A percentile compares a stretch with the other conserved stretches of the same genome.
phyloP scores from a whole-genome alignment of 805 yeast species.

The Priceomyces haplophilus region DNA sequence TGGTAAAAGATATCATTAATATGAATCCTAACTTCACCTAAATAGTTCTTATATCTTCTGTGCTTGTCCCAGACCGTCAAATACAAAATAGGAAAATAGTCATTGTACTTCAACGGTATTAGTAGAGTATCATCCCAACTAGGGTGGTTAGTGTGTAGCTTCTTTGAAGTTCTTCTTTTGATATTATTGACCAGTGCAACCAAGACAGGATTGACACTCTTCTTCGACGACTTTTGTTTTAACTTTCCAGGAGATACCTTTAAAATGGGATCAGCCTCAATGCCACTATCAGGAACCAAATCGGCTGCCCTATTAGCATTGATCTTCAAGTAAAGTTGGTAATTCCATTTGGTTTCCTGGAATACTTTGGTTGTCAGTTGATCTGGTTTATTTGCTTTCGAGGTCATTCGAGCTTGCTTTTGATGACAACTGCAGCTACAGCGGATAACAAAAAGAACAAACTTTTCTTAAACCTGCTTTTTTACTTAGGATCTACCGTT shows the following conservation, averaged over 20 bases:
- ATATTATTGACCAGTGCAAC: slow-evolving; percentile 31
- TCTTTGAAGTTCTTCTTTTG: slow-evolving; percentile 28
- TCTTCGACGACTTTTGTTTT: slow-evolving; percentile 9
- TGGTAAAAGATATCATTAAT: slow-evolving; percentile 26
- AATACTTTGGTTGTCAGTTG: neutral
- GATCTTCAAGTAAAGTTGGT: slow-evolving; percentile 26
- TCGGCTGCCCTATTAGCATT: slow-evolving; percentile 41
- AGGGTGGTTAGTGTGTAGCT: slow-evolving; percentile 34
- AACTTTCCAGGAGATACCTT: neutral
- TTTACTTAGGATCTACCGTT: too few species aligned
- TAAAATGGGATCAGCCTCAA: neutral
- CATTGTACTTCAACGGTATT: slow-evolving; percentile 30
- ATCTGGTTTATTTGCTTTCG: neutral
- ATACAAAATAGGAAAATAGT: slow-evolving; percentile 26
- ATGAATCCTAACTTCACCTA: slow-evolving; percentile 38
- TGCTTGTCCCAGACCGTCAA: slow-evolving; percentile 43
- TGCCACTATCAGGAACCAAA: slow-evolving; percentile 18
- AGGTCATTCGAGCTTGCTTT: neutral
- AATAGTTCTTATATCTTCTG: slow-evolving; percentile 32
- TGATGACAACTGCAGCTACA: neutral
- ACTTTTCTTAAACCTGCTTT: too few species aligned
- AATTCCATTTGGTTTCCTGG: slow-evolving; percentile 2
- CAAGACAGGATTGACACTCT: slow-evolving; percentile 34
- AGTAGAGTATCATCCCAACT: slow-evolving; percentile 37
- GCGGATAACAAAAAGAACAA: too few species aligned